phyloP scores from a whole-genome alignment of 768 basidiomycete genomes.

The Phylloporus sp. region DNA sequence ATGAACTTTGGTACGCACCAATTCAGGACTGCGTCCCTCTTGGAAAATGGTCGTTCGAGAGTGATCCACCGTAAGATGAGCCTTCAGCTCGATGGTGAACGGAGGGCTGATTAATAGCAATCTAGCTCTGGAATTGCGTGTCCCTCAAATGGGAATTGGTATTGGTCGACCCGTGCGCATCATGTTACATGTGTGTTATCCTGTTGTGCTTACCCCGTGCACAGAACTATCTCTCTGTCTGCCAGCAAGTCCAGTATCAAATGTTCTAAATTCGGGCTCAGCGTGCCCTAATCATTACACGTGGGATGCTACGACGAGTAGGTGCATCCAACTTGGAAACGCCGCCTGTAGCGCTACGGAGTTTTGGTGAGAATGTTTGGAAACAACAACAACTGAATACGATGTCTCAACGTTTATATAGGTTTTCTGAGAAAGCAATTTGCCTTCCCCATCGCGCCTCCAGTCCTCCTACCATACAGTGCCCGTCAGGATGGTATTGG shows the following conservation, averaged over 20 bases:
- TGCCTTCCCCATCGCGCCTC: conserved; percentile 8
- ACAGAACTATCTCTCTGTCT: conserved; percentile 14
- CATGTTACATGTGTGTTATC: not conserved
- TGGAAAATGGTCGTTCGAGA: not conserved
- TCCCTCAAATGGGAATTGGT: conserved; percentile 7
- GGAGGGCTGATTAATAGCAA: not conserved
- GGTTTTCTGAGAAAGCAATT: conserved; percentile 11
- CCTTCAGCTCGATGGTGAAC: not conserved
- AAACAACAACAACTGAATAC: not conserved
- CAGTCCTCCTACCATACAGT: not conserved
- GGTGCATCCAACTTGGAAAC: conserved; percentile 1
- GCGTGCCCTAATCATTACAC: conserved; percentile 7
- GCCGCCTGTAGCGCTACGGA: not conserved
- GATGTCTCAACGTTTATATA: not conserved
- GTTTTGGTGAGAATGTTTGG: conserved; percentile 8
- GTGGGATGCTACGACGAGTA: conserved; percentile 3
- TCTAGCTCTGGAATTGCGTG: conserved; percentile 9
- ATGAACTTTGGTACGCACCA: conserved; percentile 16
- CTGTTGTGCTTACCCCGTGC: not conserved
- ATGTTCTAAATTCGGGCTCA: not conserved
- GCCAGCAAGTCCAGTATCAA: conserved; percentile 3
- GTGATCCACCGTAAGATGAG: conserved; percentile 15
- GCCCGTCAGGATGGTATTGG: conserved; percentile 21
- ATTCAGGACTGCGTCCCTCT: conserved; percentile 8
- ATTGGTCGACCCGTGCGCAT: conserved; percentile 16